Percentiles rank a stretch among this genome's conserved stretches.
These are phyloP conservation scores for Fusarium goolgardi DNA, from an alignment of 2,329 filamentous ascomycete species.

Conservation along the genomic window DNA sequence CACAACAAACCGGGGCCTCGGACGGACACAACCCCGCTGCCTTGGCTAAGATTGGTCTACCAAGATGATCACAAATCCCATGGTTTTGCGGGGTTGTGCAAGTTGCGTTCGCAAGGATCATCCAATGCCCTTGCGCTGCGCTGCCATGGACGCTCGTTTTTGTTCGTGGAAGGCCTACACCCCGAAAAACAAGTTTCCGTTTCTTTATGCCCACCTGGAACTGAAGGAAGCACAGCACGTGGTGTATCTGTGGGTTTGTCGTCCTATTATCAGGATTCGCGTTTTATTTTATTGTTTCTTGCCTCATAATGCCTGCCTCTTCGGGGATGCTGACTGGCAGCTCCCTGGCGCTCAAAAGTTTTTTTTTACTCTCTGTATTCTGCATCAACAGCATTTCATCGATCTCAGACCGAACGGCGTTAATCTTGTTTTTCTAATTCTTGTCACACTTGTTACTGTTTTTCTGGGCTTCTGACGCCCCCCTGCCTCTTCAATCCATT, in stretches of 20 bases:
- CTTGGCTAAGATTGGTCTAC: conserved; percentile 31
- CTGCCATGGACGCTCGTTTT: conserved; percentile 7
- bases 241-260: conserved; percentile 27
- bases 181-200: conserved; percentile 22
- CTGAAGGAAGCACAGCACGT: conserved; percentile 39
- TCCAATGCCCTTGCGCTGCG: conserved; percentile 19
- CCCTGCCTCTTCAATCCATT: conserved; percentile 10
- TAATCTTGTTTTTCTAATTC: conserved; percentile 16
- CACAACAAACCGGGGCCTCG: conserved; percentile 25
- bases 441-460: conserved; percentile 4
- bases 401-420: conserved; percentile 36
- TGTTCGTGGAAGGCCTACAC: conserved; percentile 12
- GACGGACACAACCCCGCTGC: conserved; percentile 32
- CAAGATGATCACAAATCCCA: conserved; percentile 40
- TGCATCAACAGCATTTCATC: conserved; percentile 38
- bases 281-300: conserved; percentile 23
- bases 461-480: conserved; percentile 9
- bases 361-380: conserved; percentile 23
- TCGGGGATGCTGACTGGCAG: conserved; percentile 14
- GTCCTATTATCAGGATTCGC: not conserved
- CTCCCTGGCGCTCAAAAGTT: conserved; percentile 46
- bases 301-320: conserved; percentile 31
- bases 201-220: conserved; percentile 26
- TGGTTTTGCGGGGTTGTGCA: conserved; percentile 38
- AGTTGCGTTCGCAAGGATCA: conserved; percentile 42